Conservation (phyloP, 805 yeast genomes). For the Hyphopichia homilentoma region DNA sequence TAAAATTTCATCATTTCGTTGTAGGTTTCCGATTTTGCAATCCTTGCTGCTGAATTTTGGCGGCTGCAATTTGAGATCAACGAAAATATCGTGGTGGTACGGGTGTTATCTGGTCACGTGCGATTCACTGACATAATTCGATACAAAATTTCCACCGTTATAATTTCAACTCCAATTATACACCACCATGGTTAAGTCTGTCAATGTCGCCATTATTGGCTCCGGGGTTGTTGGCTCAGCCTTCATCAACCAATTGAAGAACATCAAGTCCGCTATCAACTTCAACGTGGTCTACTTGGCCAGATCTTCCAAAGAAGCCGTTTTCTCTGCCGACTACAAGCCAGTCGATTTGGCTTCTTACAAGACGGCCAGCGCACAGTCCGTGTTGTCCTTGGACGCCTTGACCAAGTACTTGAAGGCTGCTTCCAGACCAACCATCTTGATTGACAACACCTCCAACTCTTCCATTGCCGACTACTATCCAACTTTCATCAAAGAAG, state of each 20-base stretch:
- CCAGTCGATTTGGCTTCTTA: slow-evolving; percentile 67
- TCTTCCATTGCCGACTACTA: slow-evolving; percentile 72
- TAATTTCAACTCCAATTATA: neutral
- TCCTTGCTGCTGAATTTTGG: no score
- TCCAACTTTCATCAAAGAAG: slow-evolving; percentile 66
- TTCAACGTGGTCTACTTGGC: slow-evolving; percentile 82
- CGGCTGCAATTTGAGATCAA: no score
- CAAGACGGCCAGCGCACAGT: slow-evolving; percentile 45
- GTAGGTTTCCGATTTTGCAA: no score
- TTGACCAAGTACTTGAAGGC: slow-evolving; percentile 60
- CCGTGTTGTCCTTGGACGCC: slow-evolving; percentile 52
- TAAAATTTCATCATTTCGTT: no score
- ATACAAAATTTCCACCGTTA: neutral
- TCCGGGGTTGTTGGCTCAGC: slow-evolving; percentile 97
- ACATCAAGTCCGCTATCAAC: slow-evolving; percentile 54
- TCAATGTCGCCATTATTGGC: slow-evolving; percentile 49
- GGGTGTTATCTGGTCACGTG: neutral
- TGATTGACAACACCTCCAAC: slow-evolving; percentile 93
- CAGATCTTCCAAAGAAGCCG: slow-evolving; percentile 61
- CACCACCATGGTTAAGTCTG: slow-evolving; percentile 26
- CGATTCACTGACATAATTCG: neutral
- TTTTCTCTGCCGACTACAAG: slow-evolving; percentile 62
- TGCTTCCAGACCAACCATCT: slow-evolving; percentile 71
- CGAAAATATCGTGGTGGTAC: neutral
- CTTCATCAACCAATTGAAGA: slow-evolving; percentile 74